Evolutionary conservation across 2,329 filamentous ascomycete genomes (phyloP).

Genomic region (Colletotrichum eremochloae): DNA sequence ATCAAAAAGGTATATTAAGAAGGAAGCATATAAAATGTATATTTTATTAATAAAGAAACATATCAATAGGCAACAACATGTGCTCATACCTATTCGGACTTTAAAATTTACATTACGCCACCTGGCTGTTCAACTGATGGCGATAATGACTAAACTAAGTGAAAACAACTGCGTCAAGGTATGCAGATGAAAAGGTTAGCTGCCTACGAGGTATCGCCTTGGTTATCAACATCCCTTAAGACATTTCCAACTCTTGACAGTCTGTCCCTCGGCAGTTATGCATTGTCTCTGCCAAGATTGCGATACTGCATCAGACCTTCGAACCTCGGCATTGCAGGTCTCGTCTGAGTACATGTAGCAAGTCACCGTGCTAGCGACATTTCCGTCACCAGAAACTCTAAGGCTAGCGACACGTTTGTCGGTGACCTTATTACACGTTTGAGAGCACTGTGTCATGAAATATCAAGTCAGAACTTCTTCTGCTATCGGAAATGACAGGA

Average conservation of each 20-base stretch:
- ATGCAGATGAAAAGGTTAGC: background rate
- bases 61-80: background rate
- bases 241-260: constrained; percentile 16
- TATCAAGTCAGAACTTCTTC: background rate
- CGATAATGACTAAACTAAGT: background rate
- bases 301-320: constrained; percentile 2
- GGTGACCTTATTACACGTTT: background rate
- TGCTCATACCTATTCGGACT: background rate
- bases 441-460: background rate
- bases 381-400: constrained; percentile 3
- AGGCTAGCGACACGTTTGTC: background rate
- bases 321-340: background rate
- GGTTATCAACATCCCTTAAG: background rate
- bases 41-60: too few relatives aligned
- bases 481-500: too few relatives aligned
- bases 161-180: background rate
- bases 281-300: constrained; percentile 15
- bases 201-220: too few relatives aligned
- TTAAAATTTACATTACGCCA: background rate
- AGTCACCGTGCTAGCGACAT: background rate
- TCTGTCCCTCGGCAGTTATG: background rate
- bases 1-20: background rate
- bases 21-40: too few relatives aligned
- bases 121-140: background rate
- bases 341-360: constrained; percentile 16